Percentiles rank a stretch among this genome's conserved stretches.
These are phyloP conservation scores for Rhodocollybia butyracea DNA, from an alignment of 768 basidiomycete species.

Conservation along the genomic window DNA sequence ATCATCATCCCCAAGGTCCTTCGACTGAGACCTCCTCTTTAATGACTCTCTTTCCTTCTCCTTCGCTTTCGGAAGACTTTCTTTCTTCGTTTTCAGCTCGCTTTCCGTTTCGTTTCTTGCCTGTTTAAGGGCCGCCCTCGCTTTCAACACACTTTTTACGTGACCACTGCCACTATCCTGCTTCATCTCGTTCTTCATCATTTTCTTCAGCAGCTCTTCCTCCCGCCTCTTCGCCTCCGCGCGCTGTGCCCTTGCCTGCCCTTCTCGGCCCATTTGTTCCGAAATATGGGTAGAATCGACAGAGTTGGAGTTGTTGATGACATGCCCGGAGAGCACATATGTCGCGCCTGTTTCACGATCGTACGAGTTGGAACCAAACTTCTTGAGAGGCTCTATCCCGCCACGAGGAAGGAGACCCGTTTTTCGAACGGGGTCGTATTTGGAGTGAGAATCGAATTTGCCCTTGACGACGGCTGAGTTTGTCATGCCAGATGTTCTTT, in stretches of 20 bases:
- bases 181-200: conserved; percentile 34
- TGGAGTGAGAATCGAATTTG: conserved; percentile 28
- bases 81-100: conserved; percentile 9
- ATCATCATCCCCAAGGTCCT: conserved; percentile 13
- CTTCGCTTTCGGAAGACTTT: conserved; percentile 15
- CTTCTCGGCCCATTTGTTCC: conserved; percentile 78
- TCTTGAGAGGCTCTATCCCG: conserved; percentile 32
- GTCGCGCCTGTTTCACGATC: conserved; percentile 42
- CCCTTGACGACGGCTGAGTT: conserved; percentile 40
- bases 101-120: conserved; percentile 19
- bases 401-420: conserved; percentile 52
- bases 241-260: conserved; percentile 73
- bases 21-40: conserved; percentile 26
- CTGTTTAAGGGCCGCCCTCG: conserved; percentile 43
- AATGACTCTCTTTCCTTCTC: conserved; percentile 13
- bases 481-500: conserved; percentile 74
- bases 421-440: conserved; percentile 67
- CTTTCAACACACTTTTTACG: conserved; percentile 59
- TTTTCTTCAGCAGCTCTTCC: conserved; percentile 55
- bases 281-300: conserved; percentile 44
- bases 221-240: conserved; percentile 52
- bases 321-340: conserved; percentile 80
- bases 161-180: conserved; percentile 59
- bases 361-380: conserved; percentile 10
- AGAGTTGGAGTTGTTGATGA: conserved; percentile 48